Evolutionary conservation across 2,329 filamentous ascomycete genomes (phyloP).

Genomic region (Colletotrichum sp.): DNA sequence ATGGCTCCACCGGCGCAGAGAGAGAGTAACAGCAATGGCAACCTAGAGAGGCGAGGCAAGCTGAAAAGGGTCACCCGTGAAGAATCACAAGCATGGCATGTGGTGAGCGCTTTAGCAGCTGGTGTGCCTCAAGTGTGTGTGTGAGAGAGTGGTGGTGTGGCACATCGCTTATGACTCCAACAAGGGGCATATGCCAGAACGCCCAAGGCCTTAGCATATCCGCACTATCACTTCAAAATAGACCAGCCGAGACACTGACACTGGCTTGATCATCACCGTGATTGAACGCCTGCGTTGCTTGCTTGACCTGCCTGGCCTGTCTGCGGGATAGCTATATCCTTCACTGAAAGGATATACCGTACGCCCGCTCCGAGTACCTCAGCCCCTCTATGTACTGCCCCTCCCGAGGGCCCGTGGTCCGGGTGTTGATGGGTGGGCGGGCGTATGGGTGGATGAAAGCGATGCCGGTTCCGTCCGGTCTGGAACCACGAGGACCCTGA

Average conservation of each 20-base stretch:
- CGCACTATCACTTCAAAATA: conserved; percentile 1
- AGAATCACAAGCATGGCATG: conserved; percentile 8
- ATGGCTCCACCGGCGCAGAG: neutral
- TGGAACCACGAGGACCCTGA: neutral
- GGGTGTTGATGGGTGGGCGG: neutral
- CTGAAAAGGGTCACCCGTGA: neutral
- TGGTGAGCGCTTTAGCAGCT: neutral
- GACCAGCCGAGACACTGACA: neutral
- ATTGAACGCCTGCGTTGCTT: neutral
- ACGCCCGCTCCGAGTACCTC: neutral
- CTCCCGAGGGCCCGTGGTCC: neutral
- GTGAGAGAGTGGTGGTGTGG: neutral
- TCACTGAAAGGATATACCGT: neutral
- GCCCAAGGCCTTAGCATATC: neutral
- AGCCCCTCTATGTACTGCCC: neutral
- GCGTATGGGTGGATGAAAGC: neutral
- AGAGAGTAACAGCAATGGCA: neutral
- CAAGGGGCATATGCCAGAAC: neutral
- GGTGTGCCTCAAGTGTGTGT: neutral
- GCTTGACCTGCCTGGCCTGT: neutral
- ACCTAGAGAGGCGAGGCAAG: neutral
- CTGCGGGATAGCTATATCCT: neutral
- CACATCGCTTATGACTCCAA: neutral
- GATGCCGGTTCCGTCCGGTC: conserved; percentile 4
- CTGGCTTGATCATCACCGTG: neutral